Evolutionary conservation across 495 filamentous ascomycete genomes (phyloP).

Genomic region (Lasiosphaeria hispida): DNA sequence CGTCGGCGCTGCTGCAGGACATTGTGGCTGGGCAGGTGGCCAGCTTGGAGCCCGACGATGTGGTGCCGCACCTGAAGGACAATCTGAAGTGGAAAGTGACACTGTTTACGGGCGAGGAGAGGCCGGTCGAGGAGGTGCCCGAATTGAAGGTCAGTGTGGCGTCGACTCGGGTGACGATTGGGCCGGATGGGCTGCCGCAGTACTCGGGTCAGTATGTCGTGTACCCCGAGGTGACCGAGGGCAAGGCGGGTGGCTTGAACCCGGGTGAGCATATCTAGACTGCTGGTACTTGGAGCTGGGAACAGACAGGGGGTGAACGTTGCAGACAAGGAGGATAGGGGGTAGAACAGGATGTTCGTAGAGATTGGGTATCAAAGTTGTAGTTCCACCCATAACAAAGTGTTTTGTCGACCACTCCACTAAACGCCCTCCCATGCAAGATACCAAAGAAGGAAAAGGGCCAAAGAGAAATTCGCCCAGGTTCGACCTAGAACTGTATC

Average conservation of each 20-base stretch:
- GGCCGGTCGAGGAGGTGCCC: slow-evolving; percentile 27
- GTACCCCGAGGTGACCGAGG: slow-evolving; percentile 36
- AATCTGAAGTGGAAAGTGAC: slow-evolving; percentile 38
- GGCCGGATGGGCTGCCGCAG: slow-evolving; percentile 28
- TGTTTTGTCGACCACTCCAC: slow-evolving; percentile 3
- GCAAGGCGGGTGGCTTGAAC: slow-evolving; percentile 61
- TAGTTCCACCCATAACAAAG: not conserved
- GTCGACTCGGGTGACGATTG: slow-evolving; percentile 35
- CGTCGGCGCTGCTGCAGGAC: slow-evolving; percentile 38
- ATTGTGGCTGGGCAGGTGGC: slow-evolving; percentile 29
- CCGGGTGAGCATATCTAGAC: slow-evolving; percentile 75
- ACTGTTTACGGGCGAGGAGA: slow-evolving; percentile 35
- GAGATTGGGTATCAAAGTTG: slow-evolving; percentile 26
- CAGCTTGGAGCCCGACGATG: slow-evolving; percentile 31
- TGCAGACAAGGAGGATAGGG: not conserved
- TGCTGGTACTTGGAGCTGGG: slow-evolving; percentile 22
- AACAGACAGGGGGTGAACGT: not conserved
- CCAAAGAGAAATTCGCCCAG: not conserved
- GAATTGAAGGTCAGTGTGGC: slow-evolving; percentile 37
- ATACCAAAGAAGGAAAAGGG: not conserved
- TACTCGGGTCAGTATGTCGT: slow-evolving; percentile 35
- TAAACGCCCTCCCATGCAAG: slow-evolving; percentile 20
- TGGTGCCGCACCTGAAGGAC: slow-evolving; percentile 34
- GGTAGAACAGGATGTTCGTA: not conserved
- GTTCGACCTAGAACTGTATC: slow-evolving; percentile 41